Base-by-base conservation (phyloP, 305 asterid genomes). In the Striga hermonthica region DNA sequence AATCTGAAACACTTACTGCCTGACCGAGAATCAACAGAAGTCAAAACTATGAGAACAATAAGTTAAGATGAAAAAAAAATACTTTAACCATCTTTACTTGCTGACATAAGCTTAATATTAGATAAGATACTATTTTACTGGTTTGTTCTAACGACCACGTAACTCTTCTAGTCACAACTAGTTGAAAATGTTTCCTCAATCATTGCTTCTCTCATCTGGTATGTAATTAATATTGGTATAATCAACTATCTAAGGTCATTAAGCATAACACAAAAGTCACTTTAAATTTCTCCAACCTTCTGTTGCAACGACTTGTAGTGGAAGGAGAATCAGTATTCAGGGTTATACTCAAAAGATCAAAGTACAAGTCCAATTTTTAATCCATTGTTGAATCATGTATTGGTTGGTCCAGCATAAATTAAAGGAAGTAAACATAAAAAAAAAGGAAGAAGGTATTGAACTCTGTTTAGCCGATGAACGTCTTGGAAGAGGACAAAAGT, bases 301-400 rank as follows among this genome's bases (percentile, higher is more conserved):
- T 43, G 49, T 9, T 31, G 9, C 44, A 57, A 59, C 50, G 58
- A 52, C 45, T 49, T 10, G n/a, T 5, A 57, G 9, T 37, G 38
- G 38, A 52, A 62, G 36, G 10, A 31, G 6, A 52, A 58, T 38
- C 60, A 71, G 67, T 43, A 39, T 36, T 56, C 60, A 36, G 16
- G 45, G 48, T 9, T 22, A 41, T 47, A 22, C 48, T 37, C 65
- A 16, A 36, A 34, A 31, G 66, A 64, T 50, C 60, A 39, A 38
- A 53, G 44, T 35, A 43, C 44, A 38, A 43, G 54, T 58, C 53
- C 39, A 9, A 0, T 60, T 13, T 36, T 34, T 35, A 52, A 13
- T 65, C 22, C 43, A 60, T 55, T 58, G 63, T 70, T 59, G 34
- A 74, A 53, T 66, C 11, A 60, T 37, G 73, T 67, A 48, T 12